Evolutionary conservation across 1,284 basidiomycete species (phyloP).

Genomic region (Leccinum angustisporum): DNA sequence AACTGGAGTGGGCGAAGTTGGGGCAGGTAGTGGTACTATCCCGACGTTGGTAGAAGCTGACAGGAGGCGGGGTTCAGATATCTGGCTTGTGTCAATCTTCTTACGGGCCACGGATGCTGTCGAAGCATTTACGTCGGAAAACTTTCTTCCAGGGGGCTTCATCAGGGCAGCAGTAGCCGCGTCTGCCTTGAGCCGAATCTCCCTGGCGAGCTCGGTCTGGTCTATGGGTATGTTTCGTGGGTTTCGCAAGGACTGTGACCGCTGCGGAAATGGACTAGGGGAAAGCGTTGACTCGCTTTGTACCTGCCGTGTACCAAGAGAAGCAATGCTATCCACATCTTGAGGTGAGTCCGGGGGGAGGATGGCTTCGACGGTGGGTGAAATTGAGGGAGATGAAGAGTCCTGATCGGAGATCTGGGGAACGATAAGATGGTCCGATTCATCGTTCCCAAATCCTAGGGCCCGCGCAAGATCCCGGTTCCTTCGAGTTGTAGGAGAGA

Average conservation of each 20-base stretch:
- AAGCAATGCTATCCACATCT: slow-evolving; percentile 19
- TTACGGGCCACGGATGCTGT: slow-evolving; percentile 50
- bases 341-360: slow-evolving; percentile 24
- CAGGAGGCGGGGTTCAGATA: slow-evolving; percentile 70
- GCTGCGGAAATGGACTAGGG: slow-evolving; percentile 29
- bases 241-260: slow-evolving; percentile 36
- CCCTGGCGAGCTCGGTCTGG: slow-evolving; percentile 53
- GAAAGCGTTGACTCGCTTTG: slow-evolving; percentile 13
- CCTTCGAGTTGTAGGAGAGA: slow-evolving; percentile 54
- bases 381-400: slow-evolving; percentile 27
- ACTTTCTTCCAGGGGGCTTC: slow-evolving; percentile 51
- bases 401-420: slow-evolving; percentile 20
- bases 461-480: slow-evolving; percentile 72
- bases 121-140: slow-evolving; percentile 39
- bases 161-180: slow-evolving; percentile 69
- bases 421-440: slow-evolving; percentile 32
- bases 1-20: slow-evolving; percentile 32
- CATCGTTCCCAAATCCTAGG: slow-evolving; percentile 54
- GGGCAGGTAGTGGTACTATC: slow-evolving; percentile 60
- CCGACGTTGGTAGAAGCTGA: slow-evolving; percentile 76
- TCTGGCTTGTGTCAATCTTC: slow-evolving; percentile 67
- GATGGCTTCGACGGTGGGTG: slow-evolving; percentile 32
- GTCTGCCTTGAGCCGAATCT: slow-evolving; percentile 68
- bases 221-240: slow-evolving; percentile 43
- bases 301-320: slow-evolving; percentile 7